phyloP scores from a whole-genome alignment of 352 stramenopile genomes.

The Hyaloperonospora brassicae region DNA sequence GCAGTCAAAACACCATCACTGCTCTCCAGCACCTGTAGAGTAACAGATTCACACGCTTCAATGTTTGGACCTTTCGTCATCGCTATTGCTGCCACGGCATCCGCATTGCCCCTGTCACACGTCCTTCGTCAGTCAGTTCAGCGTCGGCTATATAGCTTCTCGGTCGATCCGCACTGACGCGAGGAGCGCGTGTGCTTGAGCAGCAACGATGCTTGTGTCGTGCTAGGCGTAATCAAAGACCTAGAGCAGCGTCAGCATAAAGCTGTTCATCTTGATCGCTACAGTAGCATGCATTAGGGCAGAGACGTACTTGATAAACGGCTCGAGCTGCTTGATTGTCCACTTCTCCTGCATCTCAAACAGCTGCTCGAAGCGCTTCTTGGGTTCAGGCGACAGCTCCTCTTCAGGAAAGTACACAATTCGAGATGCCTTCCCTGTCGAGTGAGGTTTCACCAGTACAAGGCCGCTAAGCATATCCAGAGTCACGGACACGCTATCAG shows the following conservation, averaged over 20 bases:
- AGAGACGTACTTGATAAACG: conserved; percentile 64
- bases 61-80: neutral
- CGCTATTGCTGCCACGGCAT: neutral
- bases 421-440: conserved; percentile 29
- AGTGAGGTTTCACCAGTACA: conserved; percentile 40
- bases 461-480: conserved; percentile 62
- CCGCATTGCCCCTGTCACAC: neutral
- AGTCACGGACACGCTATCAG: conserved; percentile 48
- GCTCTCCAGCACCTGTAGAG: conserved; percentile 13
- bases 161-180: conserved; percentile 58
- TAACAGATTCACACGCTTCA: conserved; percentile 13
- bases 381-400: conserved; percentile 57
- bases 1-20: conserved; percentile 4
- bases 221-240: conserved; percentile 48
- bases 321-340: conserved; percentile 70
- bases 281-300: neutral
- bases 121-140: conserved; percentile 13
- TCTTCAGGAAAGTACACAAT: conserved; percentile 66
- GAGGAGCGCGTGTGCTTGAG: conserved; percentile 77
- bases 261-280: conserved; percentile 6
- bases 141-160: conserved; percentile 70
- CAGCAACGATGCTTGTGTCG: conserved; percentile 67
- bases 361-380: conserved; percentile 68
- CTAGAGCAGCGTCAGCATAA: conserved; percentile 19
- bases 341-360: conserved; percentile 80